These are phyloP conservation scores for Ophiostoma sp. DNA, from an alignment of 2,329 filamentous ascomycete genomes.

Conservation along the genomic window DNA sequence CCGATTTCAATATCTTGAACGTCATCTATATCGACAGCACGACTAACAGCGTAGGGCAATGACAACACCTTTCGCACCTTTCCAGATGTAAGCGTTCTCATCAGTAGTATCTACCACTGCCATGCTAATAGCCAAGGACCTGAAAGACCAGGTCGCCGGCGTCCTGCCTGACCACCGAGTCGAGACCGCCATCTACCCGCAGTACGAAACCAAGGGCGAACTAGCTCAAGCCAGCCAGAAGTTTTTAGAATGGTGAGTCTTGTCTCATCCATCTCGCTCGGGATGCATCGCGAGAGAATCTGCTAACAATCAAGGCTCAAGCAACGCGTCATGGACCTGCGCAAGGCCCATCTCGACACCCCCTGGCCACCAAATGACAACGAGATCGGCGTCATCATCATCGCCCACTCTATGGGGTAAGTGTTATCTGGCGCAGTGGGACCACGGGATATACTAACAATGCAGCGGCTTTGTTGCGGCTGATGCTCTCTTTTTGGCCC, in stretches of 20 bases:
- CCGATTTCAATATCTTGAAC: neutral
- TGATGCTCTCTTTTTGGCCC: conserved; percentile 67
- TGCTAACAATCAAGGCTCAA: conserved; percentile 49
- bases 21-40: conserved; percentile 33
- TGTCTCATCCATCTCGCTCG: too few species aligned
- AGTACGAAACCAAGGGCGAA: conserved; percentile 68
- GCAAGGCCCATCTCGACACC: conserved; percentile 62
- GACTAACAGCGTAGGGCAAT: conserved; percentile 39
- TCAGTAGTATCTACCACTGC: conserved; percentile 25
- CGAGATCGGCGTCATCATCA: conserved; percentile 70
- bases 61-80: conserved; percentile 66
- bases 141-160: conserved; percentile 25
- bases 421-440: neutral
- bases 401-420: conserved; percentile 74
- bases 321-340: conserved; percentile 71
- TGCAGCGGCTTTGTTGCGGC: conserved; percentile 68
- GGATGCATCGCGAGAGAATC: too few species aligned
- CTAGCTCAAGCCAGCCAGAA: conserved; percentile 45
- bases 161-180: conserved; percentile 35
- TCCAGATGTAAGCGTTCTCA: conserved; percentile 46
- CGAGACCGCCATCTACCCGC: conserved; percentile 59
- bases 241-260: conserved; percentile 30
- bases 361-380: conserved; percentile 74
- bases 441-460: neutral
- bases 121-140: conserved; percentile 39